Evolutionary conservation across 169 alveolate genomes (phyloP).

Genomic region (Babesia microti): DNA sequence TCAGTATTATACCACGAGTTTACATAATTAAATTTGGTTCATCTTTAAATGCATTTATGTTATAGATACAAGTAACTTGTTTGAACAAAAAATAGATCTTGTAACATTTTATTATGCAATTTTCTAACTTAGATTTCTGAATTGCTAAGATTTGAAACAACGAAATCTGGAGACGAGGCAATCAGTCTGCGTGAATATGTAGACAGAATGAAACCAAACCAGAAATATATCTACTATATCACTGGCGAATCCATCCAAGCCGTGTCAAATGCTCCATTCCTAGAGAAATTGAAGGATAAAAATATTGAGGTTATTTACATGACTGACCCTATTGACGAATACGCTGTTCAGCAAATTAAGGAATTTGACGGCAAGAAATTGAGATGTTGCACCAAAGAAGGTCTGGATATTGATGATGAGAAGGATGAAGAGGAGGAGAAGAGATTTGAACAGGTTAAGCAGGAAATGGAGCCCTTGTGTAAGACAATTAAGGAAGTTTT

Average conservation of each 20-base stretch:
- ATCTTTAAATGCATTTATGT: no score
- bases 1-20: no score
- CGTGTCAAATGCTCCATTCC: slow-evolving; percentile 95
- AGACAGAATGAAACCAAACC: slow-evolving; percentile 97
- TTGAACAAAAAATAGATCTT: no score
- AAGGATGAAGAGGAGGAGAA: slow-evolving; percentile 96
- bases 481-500: slow-evolving; percentile 94
- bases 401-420: slow-evolving; percentile 84
- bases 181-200: slow-evolving; percentile 94
- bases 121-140: slow-evolving; percentile 91
- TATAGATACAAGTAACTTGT: no score
- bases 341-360: slow-evolving; percentile 95
- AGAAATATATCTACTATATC: slow-evolving; percentile 96
- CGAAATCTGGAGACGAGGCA: slow-evolving; percentile 97
- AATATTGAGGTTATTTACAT: slow-evolving; percentile 95
- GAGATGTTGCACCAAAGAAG: slow-evolving; percentile 95
- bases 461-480: slow-evolving; percentile 93
- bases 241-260: slow-evolving; percentile 96
- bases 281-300: slow-evolving; percentile 91
- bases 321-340: slow-evolving; percentile 99
- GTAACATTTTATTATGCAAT: neutral
- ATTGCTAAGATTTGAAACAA: slow-evolving; percentile 91
- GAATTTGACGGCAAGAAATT: slow-evolving; percentile 96
- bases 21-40: no score
- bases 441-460: slow-evolving; percentile 89